Base-by-base conservation (phyloP, 2,329 filamentous ascomycete genomes). In the Blastomyces silverae region DNA sequence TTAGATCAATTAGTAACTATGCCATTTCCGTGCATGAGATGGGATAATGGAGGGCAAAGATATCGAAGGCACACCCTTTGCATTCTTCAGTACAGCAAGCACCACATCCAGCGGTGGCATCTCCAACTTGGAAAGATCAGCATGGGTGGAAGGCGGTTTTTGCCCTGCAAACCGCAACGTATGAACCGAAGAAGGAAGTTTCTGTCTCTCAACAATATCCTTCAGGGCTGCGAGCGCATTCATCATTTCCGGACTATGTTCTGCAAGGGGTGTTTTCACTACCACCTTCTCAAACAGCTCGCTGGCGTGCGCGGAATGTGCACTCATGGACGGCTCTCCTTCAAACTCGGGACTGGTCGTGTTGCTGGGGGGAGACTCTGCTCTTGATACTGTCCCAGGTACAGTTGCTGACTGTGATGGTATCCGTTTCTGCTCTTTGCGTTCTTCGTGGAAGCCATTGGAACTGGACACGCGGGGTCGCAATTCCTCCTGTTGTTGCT, bases 301-400 rank as follows among this genome's bases (percentile, higher is more conserved):
- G 68, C 71, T 80, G 6, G 77, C 81, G 70, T 81, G 79, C 3
- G 76, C 78, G 0, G 80, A 82, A 66, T 83, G 81, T 8, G 78
- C 76, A 42, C 75, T 76, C 25, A 83, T 75, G 2, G 81, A 79
- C 0, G 81, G 82, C 62, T 80, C 80, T 3, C 81, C 81, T 67
- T 83, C 81, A 58, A 82, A 83, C 2, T 73, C 68, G 2, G 72
- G 69, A 1, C 64, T 64, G 17, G 50, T 69, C 34, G 66, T 67
- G 20, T 65, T 70, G 22, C 71, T 65, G 61, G 73, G 66, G 73
- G 63, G 70, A 73, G 64, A 74, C 67, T 53, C 68, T 69, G 39
- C 67, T 67, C 59, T 66, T 71, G 64, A 68, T 39, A 42, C 50
- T 62, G 28, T 48, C 11, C 48, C 13, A 25, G 55, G 25, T 8